A percentile compares a stretch with the other conserved stretches of the same genome.
phyloP scores from a whole-genome alignment of 2,329 filamentous ascomycete genomes.

The Neoarthrinium moseri region DNA sequence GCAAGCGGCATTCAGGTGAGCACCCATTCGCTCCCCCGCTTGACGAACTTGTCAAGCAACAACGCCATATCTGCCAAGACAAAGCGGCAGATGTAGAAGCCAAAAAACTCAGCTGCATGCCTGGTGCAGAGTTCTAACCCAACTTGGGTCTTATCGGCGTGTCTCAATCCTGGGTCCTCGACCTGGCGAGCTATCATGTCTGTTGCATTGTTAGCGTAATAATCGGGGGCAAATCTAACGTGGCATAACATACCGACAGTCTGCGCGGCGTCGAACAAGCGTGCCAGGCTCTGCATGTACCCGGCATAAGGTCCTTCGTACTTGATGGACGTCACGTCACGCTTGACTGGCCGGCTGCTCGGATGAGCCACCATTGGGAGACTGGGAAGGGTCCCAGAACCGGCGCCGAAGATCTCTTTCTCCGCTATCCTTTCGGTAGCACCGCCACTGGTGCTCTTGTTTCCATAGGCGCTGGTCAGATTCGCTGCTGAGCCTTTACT shows the following conservation, averaged over 20 bases:
- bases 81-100: constrained; percentile 94
- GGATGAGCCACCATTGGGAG: constrained; percentile 73
- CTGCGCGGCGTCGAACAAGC: constrained; percentile 90
- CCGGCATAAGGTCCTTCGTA: constrained; percentile 83
- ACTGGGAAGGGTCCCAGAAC: constrained; percentile 63
- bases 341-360: constrained; percentile 67
- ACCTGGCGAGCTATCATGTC: constrained; percentile 96
- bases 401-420: constrained; percentile 54
- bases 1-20: constrained; percentile 9
- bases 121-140: constrained; percentile 90
- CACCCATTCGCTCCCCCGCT: constrained; percentile 95
- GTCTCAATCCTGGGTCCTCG: constrained; percentile 87
- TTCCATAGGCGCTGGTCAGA: constrained; percentile 49
- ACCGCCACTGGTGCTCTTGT: constrained; percentile 36
- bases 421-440: constrained; percentile 31
- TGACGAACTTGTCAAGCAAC: constrained; percentile 94
- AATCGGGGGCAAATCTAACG: neutral
- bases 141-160: constrained; percentile 91
- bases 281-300: constrained; percentile 89
- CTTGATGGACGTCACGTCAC: constrained; percentile 65
- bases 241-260: constrained; percentile 69
- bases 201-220: constrained; percentile 33
- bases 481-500: constrained; percentile 80
- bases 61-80: constrained; percentile 81
- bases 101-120: constrained; percentile 96